Evolutionary conservation across 2,329 filamentous ascomycete genomes (phyloP).

Genomic region (Chaetomiaceae sp.): DNA sequence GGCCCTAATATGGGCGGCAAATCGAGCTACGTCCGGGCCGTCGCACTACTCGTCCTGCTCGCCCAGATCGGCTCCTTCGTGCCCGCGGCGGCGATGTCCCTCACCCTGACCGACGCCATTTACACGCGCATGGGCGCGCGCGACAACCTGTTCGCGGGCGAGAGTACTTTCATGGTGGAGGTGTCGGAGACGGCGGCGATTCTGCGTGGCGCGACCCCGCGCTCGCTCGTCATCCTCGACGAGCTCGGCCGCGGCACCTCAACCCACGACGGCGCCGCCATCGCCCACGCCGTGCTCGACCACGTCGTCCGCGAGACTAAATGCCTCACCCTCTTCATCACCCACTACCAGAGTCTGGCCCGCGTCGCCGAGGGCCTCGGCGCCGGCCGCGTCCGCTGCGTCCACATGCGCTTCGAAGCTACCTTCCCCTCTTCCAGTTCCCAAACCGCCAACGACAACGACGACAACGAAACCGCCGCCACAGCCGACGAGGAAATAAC

Average conservation of each 20-base stretch:
- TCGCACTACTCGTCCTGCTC: conserved; percentile 88
- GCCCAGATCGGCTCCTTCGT: conserved; percentile 94
- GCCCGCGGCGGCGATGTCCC: conserved; percentile 65
- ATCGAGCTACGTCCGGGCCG: conserved; percentile 90
- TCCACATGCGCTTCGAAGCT: conserved; percentile 84
- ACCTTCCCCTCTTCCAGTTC: conserved; percentile 21
- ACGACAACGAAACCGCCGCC: conserved; percentile 31
- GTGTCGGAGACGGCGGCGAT: conserved; percentile 89
- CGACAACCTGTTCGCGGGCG: conserved; percentile 92
- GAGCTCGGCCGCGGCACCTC: conserved; percentile 90
- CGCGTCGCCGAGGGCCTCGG: conserved; percentile 64
- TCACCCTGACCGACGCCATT: conserved; percentile 86
- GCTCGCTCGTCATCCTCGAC: conserved; percentile 85
- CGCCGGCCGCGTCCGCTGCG: conserved; percentile 64
- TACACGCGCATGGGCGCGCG: conserved; percentile 94
- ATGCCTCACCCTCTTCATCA: conserved; percentile 90
- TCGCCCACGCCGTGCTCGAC: conserved; percentile 85
- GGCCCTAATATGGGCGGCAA: conserved; percentile 99
- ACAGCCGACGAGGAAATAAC: conserved; percentile 73
- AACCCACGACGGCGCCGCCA: conserved; percentile 94
- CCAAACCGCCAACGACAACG: neutral
- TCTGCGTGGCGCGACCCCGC: conserved; percentile 78
- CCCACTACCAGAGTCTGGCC: conserved; percentile 87
- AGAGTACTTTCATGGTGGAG: conserved; percentile 98
- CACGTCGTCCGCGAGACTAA: conserved; percentile 70